phyloP scores from a whole-genome alignment of 805 yeast genomes.

The Candida piceae region DNA sequence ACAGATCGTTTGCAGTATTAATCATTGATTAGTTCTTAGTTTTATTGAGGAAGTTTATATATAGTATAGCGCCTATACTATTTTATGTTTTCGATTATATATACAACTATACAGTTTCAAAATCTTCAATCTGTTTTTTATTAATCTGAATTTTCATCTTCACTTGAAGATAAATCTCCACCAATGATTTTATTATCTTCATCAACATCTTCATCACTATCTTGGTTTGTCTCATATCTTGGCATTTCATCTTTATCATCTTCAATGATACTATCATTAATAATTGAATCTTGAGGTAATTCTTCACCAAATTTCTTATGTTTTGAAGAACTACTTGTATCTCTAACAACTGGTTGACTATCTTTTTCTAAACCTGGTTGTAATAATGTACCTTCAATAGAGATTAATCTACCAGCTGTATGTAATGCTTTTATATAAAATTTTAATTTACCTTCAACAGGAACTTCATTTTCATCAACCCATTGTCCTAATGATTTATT shows the following conservation, averaged over 20 bases:
- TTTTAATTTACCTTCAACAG: constrained; percentile 75
- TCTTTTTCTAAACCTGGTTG: constrained; percentile 52
- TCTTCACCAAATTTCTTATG: constrained; percentile 39
- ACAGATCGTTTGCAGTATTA: not conserved
- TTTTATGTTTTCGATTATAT: not conserved
- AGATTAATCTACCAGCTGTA: constrained; percentile 75
- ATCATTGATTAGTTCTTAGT: no score
- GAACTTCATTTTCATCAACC: constrained; percentile 70
- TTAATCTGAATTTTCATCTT: constrained; percentile 11
- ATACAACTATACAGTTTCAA: no score
- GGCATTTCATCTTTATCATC: constrained; percentile 21
- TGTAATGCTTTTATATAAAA: constrained; percentile 71
- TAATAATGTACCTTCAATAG: constrained; percentile 82
- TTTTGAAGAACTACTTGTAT: constrained; percentile 15
- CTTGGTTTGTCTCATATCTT: constrained; percentile 15
- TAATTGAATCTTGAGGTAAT: constrained; percentile 1
- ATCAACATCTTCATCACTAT: constrained; percentile 15
- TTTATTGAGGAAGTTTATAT: no score
- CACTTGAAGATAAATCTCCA: constrained; percentile 21
- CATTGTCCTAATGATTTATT: constrained; percentile 71
- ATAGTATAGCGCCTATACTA: not conserved
- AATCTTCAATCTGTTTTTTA: not conserved
- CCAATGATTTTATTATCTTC: constrained; percentile 23
- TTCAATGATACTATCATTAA: constrained; percentile 8
- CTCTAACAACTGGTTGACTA: constrained; percentile 45